Base-by-base conservation (phyloP, 1,284 basidiomycete genomes). In the Phellopilus nigrolimitatus region DNA sequence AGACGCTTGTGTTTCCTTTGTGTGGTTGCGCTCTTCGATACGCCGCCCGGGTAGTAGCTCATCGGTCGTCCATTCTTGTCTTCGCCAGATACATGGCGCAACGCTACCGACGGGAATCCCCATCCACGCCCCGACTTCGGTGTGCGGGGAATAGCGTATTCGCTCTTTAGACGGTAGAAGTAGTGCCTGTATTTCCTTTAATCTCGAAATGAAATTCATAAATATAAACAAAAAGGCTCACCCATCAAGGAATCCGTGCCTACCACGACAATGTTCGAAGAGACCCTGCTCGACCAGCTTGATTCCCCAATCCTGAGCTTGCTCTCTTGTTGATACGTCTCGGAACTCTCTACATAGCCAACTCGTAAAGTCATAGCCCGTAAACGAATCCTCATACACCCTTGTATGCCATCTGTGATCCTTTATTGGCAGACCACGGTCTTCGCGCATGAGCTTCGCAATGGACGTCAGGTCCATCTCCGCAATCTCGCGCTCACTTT, bases 341-440 rank as follows among this genome's bases (percentile, higher is more conserved):
- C 84, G 76, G 63, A 93, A 95, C 61, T 91, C 89, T 34, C 86
- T 78, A 24, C 88, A 80, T 15, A 95, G 71, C 92, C 92, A 97
- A 1, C 83, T 84, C 30, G 91, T 85, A 58, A 95, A 82, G 46
- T 93, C 88, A 53, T 82, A 82, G 0, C 92, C 92, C 9, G 83
- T 90, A 64, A 97, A 95, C 3, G 87, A 85, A 58, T 92, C 84
- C 2, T 77, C 72, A 60, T 90, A 89, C 39, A 73, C 74, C 13
- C 65, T 70, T 12, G 73, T 71, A 64, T 91, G 87, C 88, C 89
- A 92, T 38, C 78, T 78, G 57, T 88, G 77, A 54, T 84, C 75
- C 62, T 88, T 88, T 66, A 91, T 87, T 6, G 79, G 78, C 3
- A 91, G 74, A 3, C 83, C 85, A 36, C 82, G 83, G 37, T 88